Evolutionary conservation across 108 stramenopile genomes (phyloP), one percentile per base, ranked within the genome.

Genomic region (Tribonema minus): DNA sequence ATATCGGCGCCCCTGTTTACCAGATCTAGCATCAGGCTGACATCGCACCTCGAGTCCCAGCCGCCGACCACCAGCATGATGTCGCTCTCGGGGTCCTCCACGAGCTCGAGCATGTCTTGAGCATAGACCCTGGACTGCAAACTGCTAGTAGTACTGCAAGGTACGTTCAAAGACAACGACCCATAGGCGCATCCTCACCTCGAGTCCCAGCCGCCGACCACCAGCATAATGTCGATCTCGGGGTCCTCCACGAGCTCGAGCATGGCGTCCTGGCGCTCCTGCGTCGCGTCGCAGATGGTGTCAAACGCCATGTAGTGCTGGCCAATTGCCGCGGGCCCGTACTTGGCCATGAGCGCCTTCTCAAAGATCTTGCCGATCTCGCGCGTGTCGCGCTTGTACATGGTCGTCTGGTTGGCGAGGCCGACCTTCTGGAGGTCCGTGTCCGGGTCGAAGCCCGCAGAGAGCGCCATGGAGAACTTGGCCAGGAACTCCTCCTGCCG

Each of bases 311-410:
- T 87, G 88, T 93, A 95, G 84, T 92, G 93, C 35, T 90, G 81
- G 46, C 90, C 81, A 23, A 86, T 78, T 67, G 93, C 72, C 25
- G 82, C 89, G 28, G 94, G 92, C 26, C 93, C 93, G 84, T 84
- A 92, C 83, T 93, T 93, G 12, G 23, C 65, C 66, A 76, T 67
- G 36, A 70, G 46, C 29, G 64, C 76, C 86, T 93, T 94, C 85
- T 95, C 93, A 64, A 96, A 87, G 39, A 94, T 71, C 77, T 93
- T 90, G 5, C 96, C 96, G 71, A 96, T 94, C 15, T 91, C 93
- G 60, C 92, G 87, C 12, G 96, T 96, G 84, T 96, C 96, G 77
- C 94, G 92, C 90, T 96, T 96, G 87, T 96, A 96, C 96, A 96
- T 96, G 62, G 96, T 96, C 27, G 96, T 96, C 87, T 96, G 96